Evolutionary conservation across 2,329 filamentous ascomycete species (phyloP).

Genomic region (Aspergillus alliaceus): DNA sequence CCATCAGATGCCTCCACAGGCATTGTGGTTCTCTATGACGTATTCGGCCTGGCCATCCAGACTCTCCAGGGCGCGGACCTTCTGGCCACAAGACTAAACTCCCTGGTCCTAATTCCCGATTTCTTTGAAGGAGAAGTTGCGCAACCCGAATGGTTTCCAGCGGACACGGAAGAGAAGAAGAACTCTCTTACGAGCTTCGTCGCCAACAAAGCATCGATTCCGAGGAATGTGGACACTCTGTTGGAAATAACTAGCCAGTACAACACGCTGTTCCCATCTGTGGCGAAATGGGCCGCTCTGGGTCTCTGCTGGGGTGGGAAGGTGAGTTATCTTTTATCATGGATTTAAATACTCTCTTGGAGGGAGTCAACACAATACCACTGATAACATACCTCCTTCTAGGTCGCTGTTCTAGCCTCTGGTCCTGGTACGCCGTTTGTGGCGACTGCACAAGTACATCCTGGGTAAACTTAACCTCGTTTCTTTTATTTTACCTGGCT

Average conservation of each 20-base stretch:
- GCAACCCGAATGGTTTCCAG: constrained; percentile 55
- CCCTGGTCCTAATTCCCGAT: constrained; percentile 45
- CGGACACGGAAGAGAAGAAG: constrained; percentile 64
- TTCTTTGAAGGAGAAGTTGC: constrained; percentile 47
- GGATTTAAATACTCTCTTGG: accelerated
- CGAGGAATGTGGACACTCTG: constrained; percentile 30
- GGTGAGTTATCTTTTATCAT: constrained; percentile 42
- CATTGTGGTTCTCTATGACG: constrained; percentile 64
- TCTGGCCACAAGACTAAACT: constrained; percentile 38
- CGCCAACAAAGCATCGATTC: constrained; percentile 37
- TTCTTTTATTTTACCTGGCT: not conserved
- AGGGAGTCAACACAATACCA: not conserved
- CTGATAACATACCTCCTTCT: not conserved
- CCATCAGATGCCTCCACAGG: constrained; percentile 55
- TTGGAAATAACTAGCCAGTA: constrained; percentile 45
- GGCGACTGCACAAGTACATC: constrained; percentile 37
- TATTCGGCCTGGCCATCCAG: constrained; percentile 66
- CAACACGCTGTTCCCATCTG: constrained; percentile 52
- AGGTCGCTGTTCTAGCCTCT: constrained; percentile 43
- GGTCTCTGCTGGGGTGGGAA: constrained; percentile 75
- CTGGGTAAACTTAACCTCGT: constrained; percentile 23
- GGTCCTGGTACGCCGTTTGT: constrained; percentile 55
- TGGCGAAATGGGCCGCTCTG: constrained; percentile 61
- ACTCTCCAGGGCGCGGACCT: constrained; percentile 68
- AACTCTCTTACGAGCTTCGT: constrained; percentile 61